Evolutionary conservation across 140 eudicot species (phyloP), one percentile per base, ranked within the genome.

Genomic region (Oenanthe javanica): DNA sequence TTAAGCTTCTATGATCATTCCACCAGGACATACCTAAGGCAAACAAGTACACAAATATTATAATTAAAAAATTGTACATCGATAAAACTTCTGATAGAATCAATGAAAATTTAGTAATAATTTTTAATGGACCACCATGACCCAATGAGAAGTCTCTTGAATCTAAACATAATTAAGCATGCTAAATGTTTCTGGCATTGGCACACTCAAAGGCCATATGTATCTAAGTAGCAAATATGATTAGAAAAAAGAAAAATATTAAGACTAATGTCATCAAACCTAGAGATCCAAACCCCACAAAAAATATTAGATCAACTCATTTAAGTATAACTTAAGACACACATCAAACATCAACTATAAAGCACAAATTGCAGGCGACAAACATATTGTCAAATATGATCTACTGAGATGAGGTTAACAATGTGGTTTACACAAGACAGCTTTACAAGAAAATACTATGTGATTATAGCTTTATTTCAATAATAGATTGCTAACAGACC

Each of bases 191-290:
- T 77, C 8, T 59, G 15, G 45, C 21, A 8, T 19, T 52, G 72
- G 31, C 27, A 61, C 19, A 55, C 50, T 11, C 40, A 77, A 55
- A 77, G 31, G n/a, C 21, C 50, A 55, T 9, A 36, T 40, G 10
- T 15, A 38, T 38, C n/a, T 70, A 5, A 15, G 9, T 70, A 27
- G n/a, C 13, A 25, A 66, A 15, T 21, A 3, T 10, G 15, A 3
- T 38, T 4, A 19, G 75, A 64, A 49, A 31, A 76, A 43, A 80
- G 8, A 13, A 46, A 45, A 83, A 52, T 91, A 91, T 97, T 94
- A 92, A 82, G 76, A 95, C 99, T 14, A 97, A 95, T 46, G 99
- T 95, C 99, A 95, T 95, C 90, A 95, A 84, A 42, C 99, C 99
- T 80, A 95, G 97, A 79, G 97, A 95, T 83, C 99, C 97, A 47